Evolutionary conservation across 179 eudicot species (phyloP).

Genomic region (Dionaea muscipula): DNA sequence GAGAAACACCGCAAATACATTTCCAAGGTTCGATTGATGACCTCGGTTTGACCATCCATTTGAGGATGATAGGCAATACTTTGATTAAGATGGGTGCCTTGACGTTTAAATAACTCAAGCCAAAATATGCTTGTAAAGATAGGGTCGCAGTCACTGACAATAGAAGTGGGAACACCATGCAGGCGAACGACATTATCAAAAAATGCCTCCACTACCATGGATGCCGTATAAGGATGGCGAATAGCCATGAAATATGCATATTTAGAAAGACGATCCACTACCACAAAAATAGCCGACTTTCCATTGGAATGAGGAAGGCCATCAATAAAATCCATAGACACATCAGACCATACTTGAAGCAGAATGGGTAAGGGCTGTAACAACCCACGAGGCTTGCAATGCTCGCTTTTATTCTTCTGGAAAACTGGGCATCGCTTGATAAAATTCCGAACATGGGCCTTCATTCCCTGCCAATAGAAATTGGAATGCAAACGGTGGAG

Average conservation of each 20-base stretch:
- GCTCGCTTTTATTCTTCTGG: neutral
- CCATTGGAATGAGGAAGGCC: neutral
- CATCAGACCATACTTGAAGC: neutral
- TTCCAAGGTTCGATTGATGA: constrained; percentile 1
- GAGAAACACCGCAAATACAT: constrained; percentile 7
- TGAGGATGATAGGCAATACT: neutral
- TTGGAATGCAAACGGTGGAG: neutral
- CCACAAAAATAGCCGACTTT: neutral
- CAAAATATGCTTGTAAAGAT: constrained; percentile 5
- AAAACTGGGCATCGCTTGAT: constrained; percentile 1
- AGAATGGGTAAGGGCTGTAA: neutral
- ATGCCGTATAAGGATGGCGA: neutral
- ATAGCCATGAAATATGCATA: constrained; percentile 1
- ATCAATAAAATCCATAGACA: neutral
- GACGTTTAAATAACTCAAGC: neutral
- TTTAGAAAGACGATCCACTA: constrained; percentile 8
- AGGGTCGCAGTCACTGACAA: constrained; percentile 5
- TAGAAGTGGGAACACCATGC: constrained; percentile 4
- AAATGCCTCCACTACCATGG: neutral
- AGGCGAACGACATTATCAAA: neutral
- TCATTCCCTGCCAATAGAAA: constrained; percentile 11
- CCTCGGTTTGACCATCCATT: neutral
- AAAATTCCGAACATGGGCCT: neutral
- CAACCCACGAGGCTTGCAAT: neutral
- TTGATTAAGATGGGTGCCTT: neutral